Conservation (phyloP, 345 rosid species). For the Syzygium grande region DNA sequence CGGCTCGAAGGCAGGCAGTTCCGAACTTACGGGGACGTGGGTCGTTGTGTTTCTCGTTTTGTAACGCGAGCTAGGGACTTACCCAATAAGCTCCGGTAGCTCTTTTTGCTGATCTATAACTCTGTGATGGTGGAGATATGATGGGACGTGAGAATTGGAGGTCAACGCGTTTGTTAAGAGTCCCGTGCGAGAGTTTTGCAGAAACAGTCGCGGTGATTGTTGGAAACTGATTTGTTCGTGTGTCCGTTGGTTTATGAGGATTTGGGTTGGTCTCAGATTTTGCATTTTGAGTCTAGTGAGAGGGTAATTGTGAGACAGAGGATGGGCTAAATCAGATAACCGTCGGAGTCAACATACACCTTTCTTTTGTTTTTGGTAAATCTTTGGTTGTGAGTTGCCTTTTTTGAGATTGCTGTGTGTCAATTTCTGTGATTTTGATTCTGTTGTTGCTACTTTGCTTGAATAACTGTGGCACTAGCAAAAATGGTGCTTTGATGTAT, state of each 20-base stretch:
- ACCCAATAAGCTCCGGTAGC: neutral
- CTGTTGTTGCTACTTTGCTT: neutral
- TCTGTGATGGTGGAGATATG: neutral
- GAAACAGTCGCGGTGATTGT: neutral
- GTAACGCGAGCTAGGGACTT: neutral
- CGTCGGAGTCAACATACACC: neutral
- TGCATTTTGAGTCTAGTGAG: neutral
- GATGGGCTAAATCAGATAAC: neutral
- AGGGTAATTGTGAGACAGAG: neutral
- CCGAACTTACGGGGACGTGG: neutral
- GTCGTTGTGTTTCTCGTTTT: neutral
- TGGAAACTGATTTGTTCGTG: neutral
- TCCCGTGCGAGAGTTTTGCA: neutral
- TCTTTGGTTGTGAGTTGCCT: neutral
- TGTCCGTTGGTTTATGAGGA: neutral
- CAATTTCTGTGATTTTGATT: neutral
- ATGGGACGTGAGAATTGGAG: neutral
- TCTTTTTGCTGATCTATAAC: neutral
- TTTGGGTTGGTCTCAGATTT: neutral
- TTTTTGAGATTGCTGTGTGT: neutral
- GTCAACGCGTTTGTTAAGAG: neutral
- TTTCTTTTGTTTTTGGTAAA: neutral
- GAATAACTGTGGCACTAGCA: neutral
- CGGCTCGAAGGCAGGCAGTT: neutral
- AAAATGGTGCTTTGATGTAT: neutral